Percentiles rank a stretch among this genome's conserved stretches.
Evolutionary conservation across 2,329 filamentous ascomycete genomes (phyloP).

Genomic region (Boeremia lycopersici): DNA sequence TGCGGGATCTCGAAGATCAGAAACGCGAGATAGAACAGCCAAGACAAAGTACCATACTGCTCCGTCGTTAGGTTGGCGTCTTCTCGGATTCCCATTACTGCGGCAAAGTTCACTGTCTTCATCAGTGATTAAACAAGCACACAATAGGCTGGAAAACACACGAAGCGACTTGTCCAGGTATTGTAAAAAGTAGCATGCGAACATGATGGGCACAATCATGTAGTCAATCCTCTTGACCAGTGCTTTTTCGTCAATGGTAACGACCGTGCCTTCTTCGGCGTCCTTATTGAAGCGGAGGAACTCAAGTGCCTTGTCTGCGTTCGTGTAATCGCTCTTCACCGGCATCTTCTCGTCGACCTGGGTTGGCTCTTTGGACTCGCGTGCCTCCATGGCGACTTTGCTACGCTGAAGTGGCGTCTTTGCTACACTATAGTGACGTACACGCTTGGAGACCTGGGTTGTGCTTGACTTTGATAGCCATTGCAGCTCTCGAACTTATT

Average conservation of each 20-base stretch:
- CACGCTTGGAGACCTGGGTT: too few relatives aligned
- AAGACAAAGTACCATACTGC: constrained; percentile 46
- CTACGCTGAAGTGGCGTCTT: too few relatives aligned
- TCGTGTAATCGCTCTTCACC: constrained; percentile 7
- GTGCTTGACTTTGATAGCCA: too few relatives aligned
- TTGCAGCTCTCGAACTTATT: not conserved
- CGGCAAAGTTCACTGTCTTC: constrained; percentile 47
- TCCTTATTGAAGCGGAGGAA: constrained; percentile 26
- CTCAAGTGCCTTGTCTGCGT: constrained; percentile 32
- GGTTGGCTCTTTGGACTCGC: not conserved
- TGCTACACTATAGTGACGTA: too few relatives aligned
- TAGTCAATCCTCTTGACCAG: constrained; percentile 48
- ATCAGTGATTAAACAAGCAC: not conserved
- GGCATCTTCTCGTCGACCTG: constrained; percentile 1
- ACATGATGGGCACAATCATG: constrained; percentile 51
- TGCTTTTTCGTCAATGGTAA: constrained; percentile 15
- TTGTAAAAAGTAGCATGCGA: constrained; percentile 47
- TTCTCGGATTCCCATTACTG: constrained; percentile 50
- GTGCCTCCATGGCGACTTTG: not conserved
- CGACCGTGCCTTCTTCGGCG: constrained; percentile 14
- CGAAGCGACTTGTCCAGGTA: constrained; percentile 49
- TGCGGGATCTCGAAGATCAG: constrained; percentile 49
- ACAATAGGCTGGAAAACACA: constrained; percentile 43
- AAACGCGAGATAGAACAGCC: constrained; percentile 48
- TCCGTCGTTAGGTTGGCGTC: constrained; percentile 45